A percentile compares a stretch with the other conserved stretches of the same genome.
Evolutionary conservation across 768 basidiomycete genomes (phyloP).

Genomic region (Auricularia sp.): DNA sequence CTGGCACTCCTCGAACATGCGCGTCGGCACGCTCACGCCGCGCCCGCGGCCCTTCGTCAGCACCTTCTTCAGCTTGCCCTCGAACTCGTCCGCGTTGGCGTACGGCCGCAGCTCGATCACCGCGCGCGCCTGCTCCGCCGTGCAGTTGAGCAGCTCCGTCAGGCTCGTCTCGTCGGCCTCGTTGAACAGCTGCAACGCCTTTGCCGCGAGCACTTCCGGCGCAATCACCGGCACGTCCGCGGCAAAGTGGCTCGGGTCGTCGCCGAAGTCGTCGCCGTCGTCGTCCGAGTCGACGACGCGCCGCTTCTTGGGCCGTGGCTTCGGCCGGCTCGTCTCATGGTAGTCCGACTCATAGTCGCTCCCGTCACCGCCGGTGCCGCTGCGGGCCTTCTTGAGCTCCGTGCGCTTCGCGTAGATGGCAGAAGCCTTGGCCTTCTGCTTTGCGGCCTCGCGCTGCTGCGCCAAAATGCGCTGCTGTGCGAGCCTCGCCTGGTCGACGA

Average conservation of each 20-base stretch:
- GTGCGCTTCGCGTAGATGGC: constrained; percentile 1
- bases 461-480: not conserved
- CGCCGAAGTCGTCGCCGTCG: constrained; percentile 16
- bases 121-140: constrained; percentile 64
- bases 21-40: constrained; percentile 49
- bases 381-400: not conserved
- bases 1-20: constrained; percentile 85
- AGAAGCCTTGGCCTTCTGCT: not conserved
- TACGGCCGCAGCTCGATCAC: constrained; percentile 79
- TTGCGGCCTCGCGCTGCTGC: not conserved
- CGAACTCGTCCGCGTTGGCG: constrained; percentile 62
- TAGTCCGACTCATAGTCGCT: not conserved
- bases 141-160: constrained; percentile 36
- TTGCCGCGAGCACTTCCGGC: constrained; percentile 20
- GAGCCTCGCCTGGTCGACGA: not conserved
- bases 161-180: constrained; percentile 16
- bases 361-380: not conserved
- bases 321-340: not conserved
- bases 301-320: constrained; percentile 4
- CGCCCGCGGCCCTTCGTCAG: constrained; percentile 46
- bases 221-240: constrained; percentile 13
- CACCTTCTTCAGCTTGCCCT: constrained; percentile 72
- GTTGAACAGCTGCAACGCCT: constrained; percentile 33
- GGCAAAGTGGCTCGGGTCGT: constrained; percentile 7
- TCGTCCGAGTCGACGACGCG: constrained; percentile 14